Evolutionary conservation across 805 yeast genomes (phyloP).

Genomic region (Wickerhamiella brachini): DNA sequence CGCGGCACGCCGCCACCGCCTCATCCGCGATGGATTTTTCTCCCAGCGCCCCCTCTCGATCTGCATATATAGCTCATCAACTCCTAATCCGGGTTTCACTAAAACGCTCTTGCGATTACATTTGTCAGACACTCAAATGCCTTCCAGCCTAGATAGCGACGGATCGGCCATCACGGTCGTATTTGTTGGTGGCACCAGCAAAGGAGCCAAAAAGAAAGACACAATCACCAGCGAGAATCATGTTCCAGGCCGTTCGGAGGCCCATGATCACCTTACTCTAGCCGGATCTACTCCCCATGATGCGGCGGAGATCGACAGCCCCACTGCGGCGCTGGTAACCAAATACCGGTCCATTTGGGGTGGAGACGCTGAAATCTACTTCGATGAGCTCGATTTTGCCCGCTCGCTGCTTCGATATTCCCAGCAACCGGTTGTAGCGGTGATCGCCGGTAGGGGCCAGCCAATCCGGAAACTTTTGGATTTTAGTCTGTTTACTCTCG

Average conservation of each 20-base stretch:
- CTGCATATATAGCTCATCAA: background rate
- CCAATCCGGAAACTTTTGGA: background rate
- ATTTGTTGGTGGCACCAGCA: background rate
- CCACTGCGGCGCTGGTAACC: background rate
- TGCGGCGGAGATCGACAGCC: background rate
- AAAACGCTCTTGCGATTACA: background rate
- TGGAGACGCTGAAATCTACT: background rate
- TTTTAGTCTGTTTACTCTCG: background rate
- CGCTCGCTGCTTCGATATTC: background rate
- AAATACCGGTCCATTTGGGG: conserved; percentile 1
- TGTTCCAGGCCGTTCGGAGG: background rate
- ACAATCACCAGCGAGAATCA: background rate
- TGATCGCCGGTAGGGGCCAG: background rate
- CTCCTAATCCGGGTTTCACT: background rate
- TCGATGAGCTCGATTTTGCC: background rate
- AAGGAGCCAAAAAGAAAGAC: background rate
- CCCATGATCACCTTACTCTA: background rate
- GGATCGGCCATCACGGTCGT: background rate
- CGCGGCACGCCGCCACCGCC: background rate
- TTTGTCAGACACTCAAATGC: background rate
- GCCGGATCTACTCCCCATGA: background rate
- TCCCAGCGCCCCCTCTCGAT: background rate
- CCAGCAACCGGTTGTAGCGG: background rate
- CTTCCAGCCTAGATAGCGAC: background rate
- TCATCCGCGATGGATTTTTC: background rate